Base-by-base conservation (phyloP, 768 basidiomycete genomes). In the Leucocoprinus leucothites region DNA sequence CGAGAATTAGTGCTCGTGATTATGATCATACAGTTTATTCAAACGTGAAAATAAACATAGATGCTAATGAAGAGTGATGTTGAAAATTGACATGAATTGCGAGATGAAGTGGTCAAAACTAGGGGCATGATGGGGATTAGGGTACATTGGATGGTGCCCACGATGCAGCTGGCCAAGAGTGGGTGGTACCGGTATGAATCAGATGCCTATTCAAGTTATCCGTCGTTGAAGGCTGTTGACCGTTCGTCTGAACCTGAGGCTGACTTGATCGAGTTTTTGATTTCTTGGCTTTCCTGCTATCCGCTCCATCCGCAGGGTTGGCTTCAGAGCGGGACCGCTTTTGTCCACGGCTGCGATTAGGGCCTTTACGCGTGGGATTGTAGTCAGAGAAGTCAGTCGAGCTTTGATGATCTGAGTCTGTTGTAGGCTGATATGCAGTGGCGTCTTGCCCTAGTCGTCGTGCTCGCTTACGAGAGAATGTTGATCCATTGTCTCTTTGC, bases 261-360 rank as follows among this genome's bases (percentile, higher is more conserved):
- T 13, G 28, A 14, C 18, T 34, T 44, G 7, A 28, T 19, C 45
- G 58, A 28, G 65, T 66, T 60, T 66, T 76, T 50, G 67, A 62
- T 55, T 67, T 74, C 63, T 76, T 79, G 24, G 59, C 46, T 51
- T 66, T 72, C 38, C 71, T 67, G 43, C 60, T 58, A 8, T 69
- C 67, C 16, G 53, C 65, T 5, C 69, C 70, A 26, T 62, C 61
- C 9, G 52, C 54, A 7, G 60, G 48, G 19, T 57, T 48, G 19
- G 63, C 60, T 25, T 73, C 71, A 45, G 67, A 64, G 26, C 72
- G 65, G 6, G 64, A 64, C 40, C 75, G 65, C 60, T 79, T 78
- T 35, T 74, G 51, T 28, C 71, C 71, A 5, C 69, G 67, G 52
- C 61, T 67, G 14, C 61, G 62, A 6, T 61, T 51, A 31, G 59